A percentile compares a stretch with the other conserved stretches of the same genome.
These are phyloP conservation scores for Hypoxylon sp. DNA, from an alignment of 2,329 filamentous ascomycete genomes.

Conservation along the genomic window DNA sequence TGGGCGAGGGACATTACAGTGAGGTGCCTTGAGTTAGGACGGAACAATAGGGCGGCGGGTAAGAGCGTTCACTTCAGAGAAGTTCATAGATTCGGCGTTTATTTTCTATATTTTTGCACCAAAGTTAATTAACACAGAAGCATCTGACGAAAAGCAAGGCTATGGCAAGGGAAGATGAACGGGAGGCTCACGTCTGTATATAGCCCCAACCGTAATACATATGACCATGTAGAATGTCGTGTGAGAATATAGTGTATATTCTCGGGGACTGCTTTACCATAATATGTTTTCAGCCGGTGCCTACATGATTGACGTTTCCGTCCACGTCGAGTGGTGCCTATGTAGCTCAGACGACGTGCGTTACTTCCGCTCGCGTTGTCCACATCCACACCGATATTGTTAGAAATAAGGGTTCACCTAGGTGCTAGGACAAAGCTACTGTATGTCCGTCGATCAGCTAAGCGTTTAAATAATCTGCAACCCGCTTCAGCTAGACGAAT, in stretches of 20 bases:
- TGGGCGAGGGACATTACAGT: slow-evolving; percentile 53
- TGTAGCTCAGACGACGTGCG: no score
- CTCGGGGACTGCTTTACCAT: not conserved
- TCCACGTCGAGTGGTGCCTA: no score
- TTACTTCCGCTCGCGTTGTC: no score
- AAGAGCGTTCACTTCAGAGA: not conserved
- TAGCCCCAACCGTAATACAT: slow-evolving; percentile 9
- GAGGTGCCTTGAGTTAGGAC: slow-evolving; percentile 41
- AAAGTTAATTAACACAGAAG: not conserved
- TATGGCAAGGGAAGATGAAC: not conserved
- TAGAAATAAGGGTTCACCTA: no score
- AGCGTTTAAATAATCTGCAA: no score
- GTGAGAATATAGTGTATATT: slow-evolving; percentile 3
- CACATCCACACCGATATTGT: no score
- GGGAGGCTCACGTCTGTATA: slow-evolving; percentile 7
- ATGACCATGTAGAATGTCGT: slow-evolving; percentile 3
- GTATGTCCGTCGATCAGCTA: no score
- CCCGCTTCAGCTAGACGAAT: no score
- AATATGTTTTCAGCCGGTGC: not conserved
- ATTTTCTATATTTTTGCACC: not conserved
- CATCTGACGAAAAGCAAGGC: not conserved
- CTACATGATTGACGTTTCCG: no score
- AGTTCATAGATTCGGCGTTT: slow-evolving; percentile 1
- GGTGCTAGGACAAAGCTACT: no score
- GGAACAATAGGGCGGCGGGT: not conserved